Conservation (phyloP, 2,329 filamentous ascomycete genomes). For the Cercospora sesami region DNA sequence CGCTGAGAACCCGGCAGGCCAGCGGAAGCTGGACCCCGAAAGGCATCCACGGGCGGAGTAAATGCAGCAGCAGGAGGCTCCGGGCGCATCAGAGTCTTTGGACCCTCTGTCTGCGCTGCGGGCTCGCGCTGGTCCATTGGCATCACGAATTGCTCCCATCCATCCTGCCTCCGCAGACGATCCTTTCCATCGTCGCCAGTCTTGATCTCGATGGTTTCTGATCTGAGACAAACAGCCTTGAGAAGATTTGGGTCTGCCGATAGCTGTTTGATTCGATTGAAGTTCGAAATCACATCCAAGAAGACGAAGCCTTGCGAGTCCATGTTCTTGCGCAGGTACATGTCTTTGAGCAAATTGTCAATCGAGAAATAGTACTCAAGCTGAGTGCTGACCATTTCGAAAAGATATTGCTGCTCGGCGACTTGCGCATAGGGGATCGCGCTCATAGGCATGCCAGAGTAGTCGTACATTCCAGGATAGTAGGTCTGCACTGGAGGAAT, state of each 20-base stretch:
- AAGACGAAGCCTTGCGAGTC: slow-evolving; percentile 91
- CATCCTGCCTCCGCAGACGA: slow-evolving; percentile 70
- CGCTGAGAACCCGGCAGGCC: slow-evolving; percentile 25
- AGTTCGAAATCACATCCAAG: slow-evolving; percentile 75
- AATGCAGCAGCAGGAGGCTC: slow-evolving; percentile 43
- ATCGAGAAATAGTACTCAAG: slow-evolving; percentile 93
- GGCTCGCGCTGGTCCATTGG: slow-evolving; percentile 69
- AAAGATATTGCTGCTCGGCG: slow-evolving; percentile 57
- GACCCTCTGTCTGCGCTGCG: slow-evolving; percentile 72
- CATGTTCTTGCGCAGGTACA: slow-evolving; percentile 86
- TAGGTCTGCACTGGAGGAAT: slow-evolving; percentile 49
- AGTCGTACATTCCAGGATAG: slow-evolving; percentile 54
- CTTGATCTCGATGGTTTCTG: slow-evolving; percentile 71
- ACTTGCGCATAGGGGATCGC: slow-evolving; percentile 60
- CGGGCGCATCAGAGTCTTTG: slow-evolving; percentile 48
- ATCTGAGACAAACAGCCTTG: slow-evolving; percentile 71
- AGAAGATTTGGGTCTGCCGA: slow-evolving; percentile 72
- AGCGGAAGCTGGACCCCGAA: slow-evolving; percentile 31
- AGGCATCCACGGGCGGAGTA: slow-evolving; percentile 29
- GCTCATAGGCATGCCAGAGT: slow-evolving; percentile 35
- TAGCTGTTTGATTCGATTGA: slow-evolving; percentile 77
- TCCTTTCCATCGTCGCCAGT: slow-evolving; percentile 75
- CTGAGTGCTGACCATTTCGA: slow-evolving; percentile 61
- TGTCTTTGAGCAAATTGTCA: slow-evolving; percentile 91
- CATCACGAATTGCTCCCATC: slow-evolving; percentile 79